phyloP scores from a whole-genome alignment of 768 basidiomycete genomes.

The Exsudoporus frostii region DNA sequence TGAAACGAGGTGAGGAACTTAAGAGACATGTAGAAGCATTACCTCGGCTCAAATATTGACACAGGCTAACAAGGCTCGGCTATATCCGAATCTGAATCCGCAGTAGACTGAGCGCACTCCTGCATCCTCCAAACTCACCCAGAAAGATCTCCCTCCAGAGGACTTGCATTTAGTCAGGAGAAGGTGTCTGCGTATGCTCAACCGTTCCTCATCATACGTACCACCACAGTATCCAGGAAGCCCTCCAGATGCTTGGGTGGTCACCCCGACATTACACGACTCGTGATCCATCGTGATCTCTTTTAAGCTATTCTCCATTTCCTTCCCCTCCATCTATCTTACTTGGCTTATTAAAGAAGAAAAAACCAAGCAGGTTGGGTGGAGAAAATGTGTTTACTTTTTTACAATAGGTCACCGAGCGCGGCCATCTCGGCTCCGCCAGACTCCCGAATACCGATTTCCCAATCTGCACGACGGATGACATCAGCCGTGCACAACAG shows the following conservation, averaged over 20 bases:
- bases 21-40: too few species aligned
- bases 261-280: not conserved
- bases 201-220: not conserved
- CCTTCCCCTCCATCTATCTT: slow-evolving; percentile 7
- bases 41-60: too few species aligned
- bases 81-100: too few species aligned
- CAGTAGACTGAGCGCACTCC: too few species aligned
- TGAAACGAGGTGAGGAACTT: too few species aligned
- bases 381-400: not conserved
- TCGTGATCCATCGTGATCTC: not conserved
- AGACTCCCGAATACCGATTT: slow-evolving; percentile 81
- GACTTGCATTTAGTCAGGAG: not conserved
- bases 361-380: slow-evolving; percentile 1
- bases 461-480: slow-evolving; percentile 63
- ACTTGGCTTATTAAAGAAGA: slow-evolving; percentile 1
- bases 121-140: not conserved
- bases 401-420: slow-evolving; percentile 71
- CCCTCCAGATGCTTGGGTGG: not conserved
- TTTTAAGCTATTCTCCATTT: slow-evolving; percentile 3
- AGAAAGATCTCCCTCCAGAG: not conserved
- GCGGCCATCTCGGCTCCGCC: slow-evolving; percentile 82
- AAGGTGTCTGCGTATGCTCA: not conserved
- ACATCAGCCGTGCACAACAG: not conserved
- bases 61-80: too few species aligned
- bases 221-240: not conserved